Percentiles rank a stretch among this genome's conserved stretches.
phyloP scores from a whole-genome alignment of 805 yeast species.

The Komagataella phaffii region DNA sequence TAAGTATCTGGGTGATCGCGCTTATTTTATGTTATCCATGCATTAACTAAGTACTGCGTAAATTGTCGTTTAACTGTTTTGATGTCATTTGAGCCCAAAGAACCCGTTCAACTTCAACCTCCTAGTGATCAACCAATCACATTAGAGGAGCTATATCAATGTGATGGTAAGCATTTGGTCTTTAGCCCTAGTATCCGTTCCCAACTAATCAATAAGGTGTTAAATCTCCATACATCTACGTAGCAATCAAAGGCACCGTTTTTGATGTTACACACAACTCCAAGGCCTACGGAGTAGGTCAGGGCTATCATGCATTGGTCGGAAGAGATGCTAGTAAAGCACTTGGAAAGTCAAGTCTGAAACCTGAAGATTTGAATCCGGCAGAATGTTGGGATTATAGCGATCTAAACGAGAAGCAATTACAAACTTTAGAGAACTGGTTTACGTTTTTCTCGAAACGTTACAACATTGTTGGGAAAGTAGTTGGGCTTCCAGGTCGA shows the following conservation, averaged over 20 bases:
- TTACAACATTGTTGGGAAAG: conserved; percentile 30
- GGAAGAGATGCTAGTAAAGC: conserved; percentile 74
- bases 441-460: conserved; percentile 42
- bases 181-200: background rate
- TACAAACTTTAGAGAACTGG: conserved; percentile 63
- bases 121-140: conserved; percentile 34
- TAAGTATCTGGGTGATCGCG: background rate
- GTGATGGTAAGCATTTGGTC: conserved; percentile 24
- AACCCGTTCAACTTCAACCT: conserved; percentile 34
- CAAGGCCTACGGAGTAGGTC: conserved; percentile 66
- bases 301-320: conserved; percentile 55
- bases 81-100: conserved; percentile 35
- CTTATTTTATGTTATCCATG: conserved; percentile 4
- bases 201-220: conserved; percentile 18
- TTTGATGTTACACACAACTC: conserved; percentile 64
- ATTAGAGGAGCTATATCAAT: conserved; percentile 25
- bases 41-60: conserved; percentile 5
- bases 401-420: conserved; percentile 45
- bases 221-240: conserved; percentile 36
- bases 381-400: conserved; percentile 32
- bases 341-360: conserved; percentile 52
- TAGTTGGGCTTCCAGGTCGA: conserved; percentile 3
- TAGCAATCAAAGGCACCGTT: conserved; percentile 63
- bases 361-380: conserved; percentile 33
- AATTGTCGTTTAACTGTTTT: background rate